These are phyloP conservation scores for Eucalyptus cloeziana DNA, from an alignment of 345 rosid genomes.

Conservation along the genomic window DNA sequence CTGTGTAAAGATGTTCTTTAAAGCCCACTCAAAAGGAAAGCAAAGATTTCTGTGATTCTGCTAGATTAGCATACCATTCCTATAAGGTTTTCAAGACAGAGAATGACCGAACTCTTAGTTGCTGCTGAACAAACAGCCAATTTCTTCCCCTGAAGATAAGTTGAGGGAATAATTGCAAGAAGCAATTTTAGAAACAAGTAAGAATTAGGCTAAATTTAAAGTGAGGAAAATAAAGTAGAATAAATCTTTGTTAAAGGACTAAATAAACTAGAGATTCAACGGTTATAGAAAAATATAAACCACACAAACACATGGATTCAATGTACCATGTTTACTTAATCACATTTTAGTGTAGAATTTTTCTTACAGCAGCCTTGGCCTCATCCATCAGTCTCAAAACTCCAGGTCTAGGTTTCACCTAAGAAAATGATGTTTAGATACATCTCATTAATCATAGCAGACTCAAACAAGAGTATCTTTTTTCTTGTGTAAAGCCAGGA, in stretches of 20 bases:
- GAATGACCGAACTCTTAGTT: constrained; percentile 89
- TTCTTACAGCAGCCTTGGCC: constrained; percentile 77
- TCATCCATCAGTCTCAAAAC: constrained; percentile 91
- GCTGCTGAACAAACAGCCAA: constrained; percentile 96
- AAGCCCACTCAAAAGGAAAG: background rate
- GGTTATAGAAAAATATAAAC: background rate
- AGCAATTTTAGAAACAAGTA: background rate
- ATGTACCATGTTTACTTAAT: background rate
- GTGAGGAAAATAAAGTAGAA: background rate
- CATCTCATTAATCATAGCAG: background rate
- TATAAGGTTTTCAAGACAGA: constrained; percentile 83
- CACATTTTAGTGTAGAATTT: background rate
- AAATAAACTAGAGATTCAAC: background rate
- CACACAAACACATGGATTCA: background rate
- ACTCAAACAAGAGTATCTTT: background rate
- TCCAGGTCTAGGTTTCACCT: constrained; percentile 95
- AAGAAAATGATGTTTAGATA: background rate
- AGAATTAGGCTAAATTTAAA: background rate
- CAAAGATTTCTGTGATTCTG: background rate
- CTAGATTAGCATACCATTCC: constrained; percentile 39
- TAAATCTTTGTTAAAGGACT: background rate
- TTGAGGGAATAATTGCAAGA: background rate
- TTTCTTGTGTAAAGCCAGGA: background rate
- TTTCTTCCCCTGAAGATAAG: constrained; percentile 44
- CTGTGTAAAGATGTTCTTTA: background rate